Evolutionary conservation across 148 eudicot species (phyloP).

Genomic region (Vaccinium darrowii): DNA sequence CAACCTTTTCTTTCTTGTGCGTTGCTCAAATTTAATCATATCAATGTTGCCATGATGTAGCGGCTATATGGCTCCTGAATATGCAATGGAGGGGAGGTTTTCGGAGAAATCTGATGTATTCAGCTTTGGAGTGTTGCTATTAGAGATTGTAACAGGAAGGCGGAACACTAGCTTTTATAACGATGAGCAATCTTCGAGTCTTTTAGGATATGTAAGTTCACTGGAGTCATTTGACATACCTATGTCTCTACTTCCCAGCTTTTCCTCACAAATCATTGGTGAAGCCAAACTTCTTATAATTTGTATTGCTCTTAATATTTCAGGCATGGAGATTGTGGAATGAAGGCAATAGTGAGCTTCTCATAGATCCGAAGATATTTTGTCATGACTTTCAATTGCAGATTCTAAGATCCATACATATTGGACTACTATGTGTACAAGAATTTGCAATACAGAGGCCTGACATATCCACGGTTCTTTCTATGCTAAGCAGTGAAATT

Average conservation of each 20-base stretch:
- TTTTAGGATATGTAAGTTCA: conserved; percentile 29
- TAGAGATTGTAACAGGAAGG: conserved; percentile 44
- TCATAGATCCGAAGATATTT: too few relatives aligned
- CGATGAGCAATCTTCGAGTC: conserved; percentile 14
- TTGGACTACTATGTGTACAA: too few relatives aligned
- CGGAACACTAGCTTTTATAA: too few relatives aligned
- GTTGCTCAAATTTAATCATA: neutral
- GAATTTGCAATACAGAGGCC: too few relatives aligned
- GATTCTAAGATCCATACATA: too few relatives aligned
- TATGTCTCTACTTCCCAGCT: neutral
- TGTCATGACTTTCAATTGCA: too few relatives aligned
- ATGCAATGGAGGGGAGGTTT: conserved; percentile 35
- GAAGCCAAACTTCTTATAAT: conserved; percentile 35
- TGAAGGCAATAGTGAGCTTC: too few relatives aligned
- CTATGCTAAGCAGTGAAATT: too few relatives aligned
- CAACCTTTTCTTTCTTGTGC: neutral
- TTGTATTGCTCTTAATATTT: too few relatives aligned
- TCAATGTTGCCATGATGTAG: conserved; percentile 6
- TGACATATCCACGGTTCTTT: too few relatives aligned
- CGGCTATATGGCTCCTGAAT: conserved; percentile 40
- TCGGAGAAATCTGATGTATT: conserved; percentile 41
- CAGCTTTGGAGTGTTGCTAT: conserved; percentile 39
- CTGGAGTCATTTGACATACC: neutral
- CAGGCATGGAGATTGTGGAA: too few relatives aligned
- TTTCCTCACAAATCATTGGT: neutral